A percentile compares a stretch with the other conserved stretches of the same genome.
phyloP scores from a whole-genome alignment of 306 rosid genomes.

The Mucuna pruriens region DNA sequence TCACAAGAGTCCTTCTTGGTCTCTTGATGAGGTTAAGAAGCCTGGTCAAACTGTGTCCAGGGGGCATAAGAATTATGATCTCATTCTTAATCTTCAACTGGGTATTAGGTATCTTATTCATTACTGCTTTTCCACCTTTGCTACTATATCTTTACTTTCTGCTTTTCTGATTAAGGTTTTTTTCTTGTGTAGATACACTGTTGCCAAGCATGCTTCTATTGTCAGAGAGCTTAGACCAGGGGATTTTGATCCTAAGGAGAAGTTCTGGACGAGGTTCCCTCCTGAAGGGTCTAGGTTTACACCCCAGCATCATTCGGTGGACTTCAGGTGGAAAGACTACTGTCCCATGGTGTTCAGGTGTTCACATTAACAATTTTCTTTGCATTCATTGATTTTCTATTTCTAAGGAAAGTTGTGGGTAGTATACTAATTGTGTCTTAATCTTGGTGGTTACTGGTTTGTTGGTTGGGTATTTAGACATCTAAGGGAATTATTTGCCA shows the following conservation, averaged over 20 bases:
- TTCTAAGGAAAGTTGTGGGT: slow-evolving; percentile 26
- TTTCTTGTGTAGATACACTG: slow-evolving; percentile 43
- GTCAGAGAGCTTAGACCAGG: slow-evolving; percentile 50
- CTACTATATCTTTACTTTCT: not conserved
- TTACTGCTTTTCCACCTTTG: not conserved
- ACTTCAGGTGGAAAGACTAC: slow-evolving; percentile 68
- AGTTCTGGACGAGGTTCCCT: slow-evolving; percentile 65
- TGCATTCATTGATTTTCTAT: slow-evolving; percentile 10
- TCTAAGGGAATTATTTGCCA: slow-evolving; percentile 72
- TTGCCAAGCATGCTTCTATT: slow-evolving; percentile 53
- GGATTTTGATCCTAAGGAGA: slow-evolving; percentile 66
- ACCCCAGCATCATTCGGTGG: slow-evolving; percentile 55
- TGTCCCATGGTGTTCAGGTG: slow-evolving; percentile 73
- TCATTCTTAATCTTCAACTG: slow-evolving; percentile 56
- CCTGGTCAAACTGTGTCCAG: slow-evolving; percentile 54
- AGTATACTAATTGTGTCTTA: slow-evolving; percentile 43
- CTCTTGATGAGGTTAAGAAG: slow-evolving; percentile 51
- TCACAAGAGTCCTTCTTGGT: slow-evolving; percentile 47
- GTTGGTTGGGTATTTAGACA: slow-evolving; percentile 55
- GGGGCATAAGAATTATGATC: slow-evolving; percentile 63
- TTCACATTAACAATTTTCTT: not conserved
- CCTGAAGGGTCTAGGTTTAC: slow-evolving; percentile 56
- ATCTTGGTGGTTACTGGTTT: slow-evolving; percentile 45
- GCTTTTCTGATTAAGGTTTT: not conserved
- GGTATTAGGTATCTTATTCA: slow-evolving; percentile 52